A percentile compares a stretch with the other conserved stretches of the same genome.
Conservation (phyloP, 495 filamentous ascomycete species). For the Pseudotulostoma volvatum region DNA sequence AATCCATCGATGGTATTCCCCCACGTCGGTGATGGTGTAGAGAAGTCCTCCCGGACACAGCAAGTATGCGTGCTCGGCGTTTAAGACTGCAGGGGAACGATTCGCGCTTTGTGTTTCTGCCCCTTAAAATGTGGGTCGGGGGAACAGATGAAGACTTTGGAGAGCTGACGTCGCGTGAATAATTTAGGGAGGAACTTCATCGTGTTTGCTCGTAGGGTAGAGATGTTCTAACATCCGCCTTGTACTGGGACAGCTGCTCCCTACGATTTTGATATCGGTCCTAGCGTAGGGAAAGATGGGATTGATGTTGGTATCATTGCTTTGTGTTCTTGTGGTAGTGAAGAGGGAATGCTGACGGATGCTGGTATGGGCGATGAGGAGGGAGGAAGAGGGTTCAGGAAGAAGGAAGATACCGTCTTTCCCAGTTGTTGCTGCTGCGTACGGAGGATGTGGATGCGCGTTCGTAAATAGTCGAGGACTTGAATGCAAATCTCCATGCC, state of each 20-base stretch:
- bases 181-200: conserved; percentile 99
- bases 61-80: conserved; percentile 85
- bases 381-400: too few species aligned
- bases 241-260: conserved; percentile 13
- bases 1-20: conserved; percentile 90
- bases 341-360: conserved; percentile 1
- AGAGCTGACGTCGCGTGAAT: conserved; percentile 58
- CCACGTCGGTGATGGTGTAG: conserved; percentile 95
- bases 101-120: conserved; percentile 89
- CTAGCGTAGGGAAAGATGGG: conserved; percentile 1
- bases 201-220: conserved; percentile 75
- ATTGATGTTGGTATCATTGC: conserved; percentile 7
- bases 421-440: conserved; percentile 37
- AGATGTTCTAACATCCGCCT: conserved; percentile 62
- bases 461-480: conserved; percentile 76
- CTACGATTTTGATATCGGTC: conserved; percentile 12
- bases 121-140: conserved; percentile 97
- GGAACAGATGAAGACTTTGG: conserved; percentile 92
- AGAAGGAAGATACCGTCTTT: too few species aligned
- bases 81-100: conserved; percentile 76
- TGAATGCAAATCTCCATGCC: conserved; percentile 81
- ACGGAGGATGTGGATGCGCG: conserved; percentile 68
- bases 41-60: conserved; percentile 66
- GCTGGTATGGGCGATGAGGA: conserved; percentile 1
- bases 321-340: conserved; percentile 18